Base-by-base conservation (phyloP, 768 basidiomycete species). In the Arthromyces matolae region DNA sequence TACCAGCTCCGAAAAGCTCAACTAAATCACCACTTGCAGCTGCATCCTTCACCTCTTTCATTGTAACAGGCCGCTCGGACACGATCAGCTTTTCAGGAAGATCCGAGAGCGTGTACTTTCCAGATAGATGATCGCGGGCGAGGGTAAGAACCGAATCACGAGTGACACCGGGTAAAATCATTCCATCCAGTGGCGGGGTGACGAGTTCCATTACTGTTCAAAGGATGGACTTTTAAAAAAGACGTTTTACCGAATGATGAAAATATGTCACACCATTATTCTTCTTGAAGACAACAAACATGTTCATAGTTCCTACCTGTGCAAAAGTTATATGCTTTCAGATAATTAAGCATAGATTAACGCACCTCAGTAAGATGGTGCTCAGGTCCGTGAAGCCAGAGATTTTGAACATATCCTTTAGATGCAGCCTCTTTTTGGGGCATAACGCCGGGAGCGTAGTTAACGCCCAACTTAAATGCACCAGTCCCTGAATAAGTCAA, bases 121-220 rank as follows among this genome's bases (percentile, higher is more conserved):
- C 61, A 8, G 81, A 71, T 0, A 71, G 68, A 53, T 90, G 89
- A 8, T 81, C 83, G 13, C 79, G 69, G 4, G 81, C 78, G 35
- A 97, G 83, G 0, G 73, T 59, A 31, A 96, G 77, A 34, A 89
- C 83, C 22, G 90, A 93, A 58, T 88, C 86, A 52, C 94, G 83
- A 6, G 93, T 96, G 20, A 97, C 82, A 36, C 94, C 92, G 2
- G 93, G 93, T 2, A 98, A 80, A 59, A 97, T 91, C 67, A 90
- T 86, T 41, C 93, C 93, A 62, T 89, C 91, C 50, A 96, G 70
- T 12, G 91, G 87, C 2, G 94, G 89, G 1, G 95, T 96, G 53
- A 91, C 74, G 44, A 96, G 75, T 63, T 97, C 92, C 49, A 81
- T 64, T n/a, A 71, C 85, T 89, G 56, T 1, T 9, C 29, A 31